Evolutionary conservation across 2,329 filamentous ascomycete genomes (phyloP), one percentile per base, ranked within the genome.

Genomic region (Aspergillus latus): DNA sequence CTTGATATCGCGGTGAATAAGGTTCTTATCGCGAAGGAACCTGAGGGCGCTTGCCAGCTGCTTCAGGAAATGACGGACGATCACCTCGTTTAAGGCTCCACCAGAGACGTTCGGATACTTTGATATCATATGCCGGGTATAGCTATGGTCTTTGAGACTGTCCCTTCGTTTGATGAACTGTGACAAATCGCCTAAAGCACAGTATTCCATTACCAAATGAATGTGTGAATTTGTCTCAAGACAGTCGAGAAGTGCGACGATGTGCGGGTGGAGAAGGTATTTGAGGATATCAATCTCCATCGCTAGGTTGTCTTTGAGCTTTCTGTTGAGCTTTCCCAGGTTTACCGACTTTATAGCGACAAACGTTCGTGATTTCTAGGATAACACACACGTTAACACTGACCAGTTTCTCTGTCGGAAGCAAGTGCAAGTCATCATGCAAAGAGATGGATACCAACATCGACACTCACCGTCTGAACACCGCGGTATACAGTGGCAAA

Each of bases 171-270:
- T 96, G 78, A 99, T 97, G 75, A 99, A 97, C 52, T 93, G 82
- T 9, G 94, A 96, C 57, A 99, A 78, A 70, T 99, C 94, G 21
- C 94, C 93, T 40, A 99, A 83, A 71, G 96, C 91, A 77, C 94
- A 97, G 76, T 95, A 97, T 77, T 99, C 94, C 93, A 97, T 99
- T 61, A 97, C 88, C 57, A 99, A 84, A 76, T 99, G 94, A 76
- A 97, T 97, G 69, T 96, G 90, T 16, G 88, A 87, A 3, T 85
- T 80, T 0, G 90, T 88, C 74, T 97, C 92, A 73, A 93, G 84
- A 78, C 92, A 97, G 76, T 96, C 91, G 78, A 97, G 92, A 47
- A 99, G 87, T 65, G 92, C 90, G 64, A 97, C 94, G 66, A 99
- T 97, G 71, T 99, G 94, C 29, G 94, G 94, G 75, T 99, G 94